Evolutionary conservation across 2,329 filamentous ascomycete genomes (phyloP).

Genomic region (Blumeria hordei): DNA sequence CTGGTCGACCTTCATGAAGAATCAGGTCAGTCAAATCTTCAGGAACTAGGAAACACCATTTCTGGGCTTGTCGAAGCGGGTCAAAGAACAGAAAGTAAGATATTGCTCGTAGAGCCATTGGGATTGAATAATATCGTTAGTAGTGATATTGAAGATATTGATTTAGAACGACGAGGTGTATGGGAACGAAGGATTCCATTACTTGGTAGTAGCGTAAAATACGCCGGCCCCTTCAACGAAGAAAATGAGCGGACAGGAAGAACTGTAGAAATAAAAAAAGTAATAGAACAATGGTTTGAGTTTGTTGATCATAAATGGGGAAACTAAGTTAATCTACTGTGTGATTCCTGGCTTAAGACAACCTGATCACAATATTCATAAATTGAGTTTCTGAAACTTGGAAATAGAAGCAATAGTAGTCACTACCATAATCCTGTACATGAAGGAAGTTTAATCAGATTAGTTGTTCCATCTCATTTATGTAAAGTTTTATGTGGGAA

Average conservation of each 20-base stretch:
- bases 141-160: slow-evolving; percentile 15
- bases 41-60: slow-evolving; percentile 41
- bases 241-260: slow-evolving; percentile 31
- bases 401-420: too few relatives aligned
- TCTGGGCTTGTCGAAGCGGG: slow-evolving; percentile 39
- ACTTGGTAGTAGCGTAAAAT: slow-evolving; percentile 29
- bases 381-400: too few relatives aligned
- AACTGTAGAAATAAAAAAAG: slow-evolving; percentile 29
- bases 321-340: neutral
- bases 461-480: slow-evolving; percentile 94
- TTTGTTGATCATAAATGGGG: slow-evolving; percentile 21
- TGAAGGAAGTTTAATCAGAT: slow-evolving; percentile 18
- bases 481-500: slow-evolving; percentile 88
- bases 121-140: slow-evolving; percentile 6
- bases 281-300: slow-evolving; percentile 42
- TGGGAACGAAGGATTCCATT: slow-evolving; percentile 33
- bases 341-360: neutral
- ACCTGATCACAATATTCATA: too few relatives aligned
- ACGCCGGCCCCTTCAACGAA: slow-evolving; percentile 18
- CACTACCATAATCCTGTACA: too few relatives aligned
- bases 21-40: slow-evolving; percentile 51
- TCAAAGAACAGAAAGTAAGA: slow-evolving; percentile 18
- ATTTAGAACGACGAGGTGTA: slow-evolving; percentile 12
- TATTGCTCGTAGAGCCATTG: slow-evolving; percentile 22
- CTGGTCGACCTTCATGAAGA: slow-evolving; percentile 39